Percentiles rank a stretch among this genome's conserved stretches.
These are phyloP conservation scores for Leccinum angustisporum DNA, from an alignment of 1,284 basidiomycete genomes.

Conservation along the genomic window DNA sequence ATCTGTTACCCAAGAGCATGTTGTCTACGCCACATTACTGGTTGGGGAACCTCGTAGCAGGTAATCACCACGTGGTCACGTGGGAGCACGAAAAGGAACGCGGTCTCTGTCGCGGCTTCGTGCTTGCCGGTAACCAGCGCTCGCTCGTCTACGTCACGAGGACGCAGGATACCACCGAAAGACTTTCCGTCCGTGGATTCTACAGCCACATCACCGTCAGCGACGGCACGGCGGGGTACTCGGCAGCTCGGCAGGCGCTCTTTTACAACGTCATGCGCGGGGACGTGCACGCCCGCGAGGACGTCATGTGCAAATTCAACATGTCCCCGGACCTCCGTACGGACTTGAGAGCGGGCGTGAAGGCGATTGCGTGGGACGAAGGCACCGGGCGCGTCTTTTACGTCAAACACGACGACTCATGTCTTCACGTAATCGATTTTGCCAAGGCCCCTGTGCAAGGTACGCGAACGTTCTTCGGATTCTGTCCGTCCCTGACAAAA, in stretches of 20 bases:
- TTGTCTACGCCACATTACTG: conserved; percentile 29
- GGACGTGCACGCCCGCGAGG: conserved; percentile 15
- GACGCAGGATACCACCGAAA: conserved; percentile 35
- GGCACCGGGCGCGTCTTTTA: conserved; percentile 42
- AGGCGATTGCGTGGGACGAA: conserved; percentile 45
- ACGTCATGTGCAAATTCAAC: conserved; percentile 27
- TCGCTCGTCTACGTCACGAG: conserved; percentile 48
- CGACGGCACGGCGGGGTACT: conserved; percentile 18
- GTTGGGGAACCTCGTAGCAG: conserved; percentile 26
- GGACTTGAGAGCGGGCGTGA: conserved; percentile 26
- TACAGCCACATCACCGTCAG: conserved; percentile 30
- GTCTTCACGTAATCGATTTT: conserved; percentile 41
- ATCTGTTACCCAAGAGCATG: conserved; percentile 26
- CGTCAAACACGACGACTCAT: conserved; percentile 28
- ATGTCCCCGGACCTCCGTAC: conserved; percentile 18
- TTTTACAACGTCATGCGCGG: conserved; percentile 24
- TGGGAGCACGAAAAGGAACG: conserved; percentile 34
- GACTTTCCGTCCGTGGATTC: conserved; percentile 36
- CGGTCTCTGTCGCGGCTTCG: conserved; percentile 32
- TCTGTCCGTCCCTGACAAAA: not conserved
- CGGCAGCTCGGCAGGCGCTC: conserved; percentile 15
- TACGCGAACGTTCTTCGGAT: conserved; percentile 18
- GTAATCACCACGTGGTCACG: conserved; percentile 29
- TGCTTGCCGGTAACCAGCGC: conserved; percentile 50
- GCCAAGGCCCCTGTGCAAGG: conserved; percentile 38